A percentile compares a stretch with the other conserved stretches of the same genome.
These are phyloP conservation scores for Saccharum spontaneum DNA, from an alignment of 176 grass and related monocot species.

Conservation along the genomic window DNA sequence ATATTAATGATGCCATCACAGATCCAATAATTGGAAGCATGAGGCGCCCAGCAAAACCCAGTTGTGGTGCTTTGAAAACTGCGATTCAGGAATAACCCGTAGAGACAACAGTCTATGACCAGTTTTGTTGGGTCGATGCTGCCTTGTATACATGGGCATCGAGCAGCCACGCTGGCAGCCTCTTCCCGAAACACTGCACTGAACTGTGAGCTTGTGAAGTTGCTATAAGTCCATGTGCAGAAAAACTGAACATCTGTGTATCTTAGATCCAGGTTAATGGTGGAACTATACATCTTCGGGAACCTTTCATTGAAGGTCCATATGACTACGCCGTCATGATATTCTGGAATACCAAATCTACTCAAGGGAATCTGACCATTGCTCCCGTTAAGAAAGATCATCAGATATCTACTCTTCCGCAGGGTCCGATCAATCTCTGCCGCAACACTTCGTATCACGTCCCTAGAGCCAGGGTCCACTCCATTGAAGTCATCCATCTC, in stretches of 20 bases:
- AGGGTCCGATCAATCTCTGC: background rate
- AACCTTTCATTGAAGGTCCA: background rate
- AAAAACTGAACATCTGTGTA: background rate
- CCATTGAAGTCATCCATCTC: conserved; percentile 12
- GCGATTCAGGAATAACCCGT: background rate
- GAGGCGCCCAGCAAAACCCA: background rate
- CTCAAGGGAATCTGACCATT: background rate
- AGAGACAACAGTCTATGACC: background rate
- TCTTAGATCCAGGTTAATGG: background rate
- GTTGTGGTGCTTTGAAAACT: background rate
- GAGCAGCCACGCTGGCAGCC: background rate
- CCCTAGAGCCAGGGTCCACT: background rate
- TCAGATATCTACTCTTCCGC: rapidly evolving
- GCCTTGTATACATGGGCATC: background rate
- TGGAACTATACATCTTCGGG: no score
- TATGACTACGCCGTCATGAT: background rate
- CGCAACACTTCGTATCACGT: background rate
- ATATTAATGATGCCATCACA: background rate
- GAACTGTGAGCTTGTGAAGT: background rate
- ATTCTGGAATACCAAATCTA: background rate
- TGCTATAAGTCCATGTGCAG: no score
- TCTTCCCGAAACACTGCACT: background rate
- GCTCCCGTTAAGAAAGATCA: conserved; percentile 14
- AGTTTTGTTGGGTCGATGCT: background rate
- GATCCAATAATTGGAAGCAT: background rate